Evolutionary conservation across 2,329 filamentous ascomycete species (phyloP), one percentile per base, ranked within the genome.

Genomic region (Pseudovirgaria hyperparasitica): DNA sequence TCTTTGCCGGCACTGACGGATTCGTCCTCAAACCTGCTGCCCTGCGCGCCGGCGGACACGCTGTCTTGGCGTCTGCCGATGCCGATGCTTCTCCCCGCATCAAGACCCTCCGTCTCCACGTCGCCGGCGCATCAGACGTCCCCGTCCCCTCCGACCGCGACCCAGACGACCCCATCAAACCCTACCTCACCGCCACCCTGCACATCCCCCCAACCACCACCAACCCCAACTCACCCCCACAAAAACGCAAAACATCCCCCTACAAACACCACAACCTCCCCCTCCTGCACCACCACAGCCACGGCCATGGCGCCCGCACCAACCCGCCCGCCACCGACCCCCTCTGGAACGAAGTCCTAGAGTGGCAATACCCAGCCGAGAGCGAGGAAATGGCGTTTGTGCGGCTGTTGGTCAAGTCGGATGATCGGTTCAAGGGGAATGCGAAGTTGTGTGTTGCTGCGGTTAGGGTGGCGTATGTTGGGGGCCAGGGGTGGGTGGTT

Each of bases 301-400:
- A n/a, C n/a, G n/a, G n/a, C n/a, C n/a, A n/a, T n/a, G n/a, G n/a
- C n/a, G n/a, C n/a, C n/a, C n/a, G n/a, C n/a, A 67, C 71, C n/a
- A 74, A 72, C 34, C 67, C 73, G 3, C 62, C 65, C 0, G 45
- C 61, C 0, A 74, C 62, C 0, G 72, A 78, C 33, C 74, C 75
- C 0, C 26, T 80, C 6, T 80, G 72, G 73, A 64, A 78, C 36
- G 72, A 79, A 46, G 57, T 55, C 9, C 53, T 80, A 6, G 71
- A 76, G 41, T 80, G 75, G 75, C 69, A 74, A 33, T 79, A 69
- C 39, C n/a, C n/a, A n/a, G n/a, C n/a, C n/a, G 68, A 75, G 5
- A 73, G 77, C 30, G 76, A 71, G 37, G 74, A 78, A 44, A 43
- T 80, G 25, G 64, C 66, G 0, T 80, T 80, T 39, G 36, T 80